A percentile compares a stretch with the other conserved stretches of the same genome.
Conservation (phyloP, 441 rosid genomes). For the Erodium chrysanthum region DNA sequence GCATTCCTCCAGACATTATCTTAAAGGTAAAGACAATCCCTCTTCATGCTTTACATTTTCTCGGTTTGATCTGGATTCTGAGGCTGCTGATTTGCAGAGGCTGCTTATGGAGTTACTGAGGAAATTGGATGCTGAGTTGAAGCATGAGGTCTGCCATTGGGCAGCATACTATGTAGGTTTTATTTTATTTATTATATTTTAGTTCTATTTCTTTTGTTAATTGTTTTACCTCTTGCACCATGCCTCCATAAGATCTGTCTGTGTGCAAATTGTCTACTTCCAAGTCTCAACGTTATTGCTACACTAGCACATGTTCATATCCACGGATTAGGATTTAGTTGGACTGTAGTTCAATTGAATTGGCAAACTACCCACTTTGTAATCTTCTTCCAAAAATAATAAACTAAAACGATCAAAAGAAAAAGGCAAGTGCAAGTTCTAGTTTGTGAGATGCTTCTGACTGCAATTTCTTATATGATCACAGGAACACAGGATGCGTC, state of each 20-base stretch:
- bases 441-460: neutral
- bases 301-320: neutral
- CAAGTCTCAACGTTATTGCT: neutral
- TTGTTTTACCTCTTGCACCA: neutral
- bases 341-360: too few species aligned
- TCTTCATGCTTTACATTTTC: neutral
- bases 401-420: neutral
- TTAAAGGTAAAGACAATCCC: constrained; percentile 48
- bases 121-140: constrained; percentile 78
- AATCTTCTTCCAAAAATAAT: neutral
- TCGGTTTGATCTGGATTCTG: constrained; percentile 2
- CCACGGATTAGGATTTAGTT: neutral
- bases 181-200: neutral
- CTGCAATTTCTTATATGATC: constrained; percentile 3
- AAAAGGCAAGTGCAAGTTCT: neutral
- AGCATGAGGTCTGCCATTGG: constrained; percentile 92
- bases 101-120: constrained; percentile 65
- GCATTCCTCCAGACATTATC: constrained; percentile 75
- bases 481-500: constrained; percentile 86
- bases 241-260: neutral
- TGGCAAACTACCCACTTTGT: neutral
- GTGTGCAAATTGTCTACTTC: neutral
- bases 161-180: constrained; percentile 83
- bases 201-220: neutral
- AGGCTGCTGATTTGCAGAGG: constrained; percentile 34